Conservation (phyloP, 345 rosid species). For the Balakata baccata region DNA sequence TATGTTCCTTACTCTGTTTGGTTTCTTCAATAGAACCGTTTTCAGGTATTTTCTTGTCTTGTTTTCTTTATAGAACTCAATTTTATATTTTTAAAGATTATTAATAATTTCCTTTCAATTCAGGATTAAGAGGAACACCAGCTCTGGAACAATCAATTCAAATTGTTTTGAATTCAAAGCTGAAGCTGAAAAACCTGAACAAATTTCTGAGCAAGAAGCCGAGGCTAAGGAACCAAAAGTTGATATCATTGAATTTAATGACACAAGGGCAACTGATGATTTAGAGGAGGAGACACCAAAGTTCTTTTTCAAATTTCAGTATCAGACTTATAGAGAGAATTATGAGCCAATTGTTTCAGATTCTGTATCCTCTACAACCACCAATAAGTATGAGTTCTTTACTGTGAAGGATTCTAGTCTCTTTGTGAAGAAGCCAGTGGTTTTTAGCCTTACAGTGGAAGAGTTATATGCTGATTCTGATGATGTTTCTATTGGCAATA, state of each 20-base stretch:
- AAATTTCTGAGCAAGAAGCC: constrained; percentile 20
- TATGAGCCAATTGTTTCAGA: constrained; percentile 18
- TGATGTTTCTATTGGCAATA: constrained; percentile 18
- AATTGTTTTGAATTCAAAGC: constrained; percentile 1
- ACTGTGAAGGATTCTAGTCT: constrained; percentile 36
- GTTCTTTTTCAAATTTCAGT: constrained; percentile 63
- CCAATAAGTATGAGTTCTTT: constrained; percentile 40
- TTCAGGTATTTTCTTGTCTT: constrained; percentile 34
- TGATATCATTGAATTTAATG: constrained; percentile 15
- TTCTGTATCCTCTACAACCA: constrained; percentile 26
- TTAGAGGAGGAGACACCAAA: constrained; percentile 38
- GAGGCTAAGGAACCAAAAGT: constrained; percentile 17
- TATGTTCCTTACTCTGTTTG: constrained; percentile 42
- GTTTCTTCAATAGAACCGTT: constrained; percentile 29
- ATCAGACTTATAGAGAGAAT: constrained; percentile 38
- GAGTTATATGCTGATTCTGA: constrained; percentile 30
- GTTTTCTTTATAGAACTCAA: neutral
- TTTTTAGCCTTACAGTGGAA: constrained; percentile 36
- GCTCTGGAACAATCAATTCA: constrained; percentile 25
- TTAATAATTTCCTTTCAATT: neutral
- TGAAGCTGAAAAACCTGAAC: neutral
- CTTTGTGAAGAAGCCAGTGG: constrained; percentile 42
- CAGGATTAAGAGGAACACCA: constrained; percentile 28
- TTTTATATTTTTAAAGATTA: neutral
- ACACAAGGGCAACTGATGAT: constrained; percentile 19